phyloP scores from a whole-genome alignment of 495 filamentous ascomycete genomes.

The Hypoxylon crocopeplum region DNA sequence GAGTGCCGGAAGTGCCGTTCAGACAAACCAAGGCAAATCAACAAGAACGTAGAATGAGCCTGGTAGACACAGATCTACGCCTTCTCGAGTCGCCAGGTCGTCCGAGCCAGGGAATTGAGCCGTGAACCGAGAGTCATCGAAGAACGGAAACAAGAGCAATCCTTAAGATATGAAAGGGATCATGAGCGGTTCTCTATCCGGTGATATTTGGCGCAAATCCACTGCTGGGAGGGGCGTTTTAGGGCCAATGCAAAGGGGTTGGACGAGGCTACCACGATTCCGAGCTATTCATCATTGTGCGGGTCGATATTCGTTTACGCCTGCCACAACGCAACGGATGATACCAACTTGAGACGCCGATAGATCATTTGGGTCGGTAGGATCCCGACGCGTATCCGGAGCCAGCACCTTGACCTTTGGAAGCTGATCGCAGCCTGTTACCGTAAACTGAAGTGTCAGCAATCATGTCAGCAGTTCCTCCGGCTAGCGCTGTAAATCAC shows the following conservation, averaged over 20 bases:
- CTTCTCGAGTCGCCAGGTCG: conserved; percentile 26
- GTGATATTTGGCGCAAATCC: conserved; percentile 36
- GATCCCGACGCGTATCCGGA: conserved; percentile 65
- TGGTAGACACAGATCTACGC: conserved; percentile 28
- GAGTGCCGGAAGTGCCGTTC: conserved; percentile 46
- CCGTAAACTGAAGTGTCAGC: conserved; percentile 89
- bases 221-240: conserved; percentile 24
- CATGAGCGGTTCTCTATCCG: conserved; percentile 32
- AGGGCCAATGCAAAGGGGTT: conserved; percentile 30
- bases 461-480: conserved; percentile 76
- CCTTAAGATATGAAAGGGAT: conserved; percentile 45
- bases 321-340: conserved; percentile 34
- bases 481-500: conserved; percentile 79
- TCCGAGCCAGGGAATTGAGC: conserved; percentile 44
- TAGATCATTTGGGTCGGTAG: conserved; percentile 74
- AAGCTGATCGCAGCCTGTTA: conserved; percentile 95
- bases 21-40: conserved; percentile 30
- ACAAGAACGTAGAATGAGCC: conserved; percentile 27
- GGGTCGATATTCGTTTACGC: conserved; percentile 24
- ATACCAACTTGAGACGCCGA: conserved; percentile 22
- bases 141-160: conserved; percentile 47
- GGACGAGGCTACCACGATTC: conserved; percentile 35
- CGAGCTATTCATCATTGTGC: conserved; percentile 32
- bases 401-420: conserved; percentile 80
- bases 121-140: conserved; percentile 45